Evolutionary conservation across 345 rosid species (phyloP).

Genomic region (Lepidium africanum): DNA sequence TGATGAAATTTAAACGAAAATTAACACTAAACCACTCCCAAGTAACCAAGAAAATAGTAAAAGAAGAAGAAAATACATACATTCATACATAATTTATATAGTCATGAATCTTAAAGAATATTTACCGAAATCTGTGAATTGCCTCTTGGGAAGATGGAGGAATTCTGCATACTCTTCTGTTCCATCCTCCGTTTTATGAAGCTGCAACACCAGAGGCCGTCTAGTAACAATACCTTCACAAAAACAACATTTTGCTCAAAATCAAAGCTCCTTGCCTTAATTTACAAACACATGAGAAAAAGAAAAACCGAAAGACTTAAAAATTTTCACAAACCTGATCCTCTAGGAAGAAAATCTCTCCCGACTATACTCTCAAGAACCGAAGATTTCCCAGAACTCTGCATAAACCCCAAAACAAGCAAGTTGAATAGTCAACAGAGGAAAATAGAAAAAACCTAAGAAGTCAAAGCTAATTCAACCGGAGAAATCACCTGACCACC

Average conservation of each 20-base stretch:
- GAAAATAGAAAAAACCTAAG: background rate
- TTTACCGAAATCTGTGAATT: slow-evolving; percentile 63
- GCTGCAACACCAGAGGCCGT: slow-evolving; percentile 86
- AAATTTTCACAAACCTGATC: slow-evolving; percentile 55
- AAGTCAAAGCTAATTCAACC: background rate
- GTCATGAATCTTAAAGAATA: background rate
- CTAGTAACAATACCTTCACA: slow-evolving; percentile 80
- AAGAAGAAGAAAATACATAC: background rate
- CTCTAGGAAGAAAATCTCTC: slow-evolving; percentile 94
- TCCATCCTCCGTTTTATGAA: slow-evolving; percentile 71
- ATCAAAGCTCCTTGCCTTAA: background rate
- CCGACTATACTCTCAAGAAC: slow-evolving; percentile 98
- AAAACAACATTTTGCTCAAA: background rate
- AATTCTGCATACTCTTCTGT: slow-evolving; percentile 80
- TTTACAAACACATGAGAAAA: background rate
- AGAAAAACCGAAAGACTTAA: background rate
- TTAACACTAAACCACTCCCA: background rate
- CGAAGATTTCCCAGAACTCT: slow-evolving; percentile 98
- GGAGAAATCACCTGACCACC: slow-evolving; percentile 69
- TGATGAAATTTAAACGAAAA: background rate
- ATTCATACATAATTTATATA: background rate
- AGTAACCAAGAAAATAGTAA: background rate
- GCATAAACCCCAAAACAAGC: background rate
- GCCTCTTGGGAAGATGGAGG: slow-evolving; percentile 64
- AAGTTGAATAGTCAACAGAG: background rate